A percentile compares a stretch with the other conserved stretches of the same genome.
Conservation (phyloP, 371 early-diverging fungal genomes). For the Rhizopus arrhizus region DNA sequence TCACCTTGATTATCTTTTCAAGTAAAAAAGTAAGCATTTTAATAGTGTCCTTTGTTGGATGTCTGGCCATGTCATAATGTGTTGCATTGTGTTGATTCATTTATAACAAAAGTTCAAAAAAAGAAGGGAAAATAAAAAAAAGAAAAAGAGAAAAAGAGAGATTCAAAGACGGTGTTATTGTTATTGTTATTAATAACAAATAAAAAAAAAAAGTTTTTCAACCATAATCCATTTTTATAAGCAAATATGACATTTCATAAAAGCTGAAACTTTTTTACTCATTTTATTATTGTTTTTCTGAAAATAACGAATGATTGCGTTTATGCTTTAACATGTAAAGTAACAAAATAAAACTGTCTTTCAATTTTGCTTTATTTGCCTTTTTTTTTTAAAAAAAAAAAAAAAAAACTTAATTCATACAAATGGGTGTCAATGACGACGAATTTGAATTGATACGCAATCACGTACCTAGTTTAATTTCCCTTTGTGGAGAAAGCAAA, state of each 20-base stretch:
- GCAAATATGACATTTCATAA: too few relatives aligned
- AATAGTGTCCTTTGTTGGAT: conserved; percentile 68
- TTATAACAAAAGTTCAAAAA: not conserved
- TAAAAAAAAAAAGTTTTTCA: too few relatives aligned
- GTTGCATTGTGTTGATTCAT: not conserved
- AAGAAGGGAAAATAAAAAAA: not conserved
- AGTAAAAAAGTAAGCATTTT: conserved; percentile 64
- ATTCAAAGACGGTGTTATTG: not conserved
- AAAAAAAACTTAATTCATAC: too few relatives aligned
- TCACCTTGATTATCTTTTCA: conserved; percentile 58
- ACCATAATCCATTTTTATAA: too few relatives aligned
- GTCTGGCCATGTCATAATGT: conserved; percentile 55
- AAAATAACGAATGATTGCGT: too few relatives aligned
- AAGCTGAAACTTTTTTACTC: too few relatives aligned
- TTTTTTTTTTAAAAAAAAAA: not conserved
- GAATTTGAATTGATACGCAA: not conserved
- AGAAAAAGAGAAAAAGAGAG: not conserved
- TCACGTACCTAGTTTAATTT: conserved; percentile 4
- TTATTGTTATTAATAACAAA: too few relatives aligned
- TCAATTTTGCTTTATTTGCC: not conserved
- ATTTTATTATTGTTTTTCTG: too few relatives aligned
- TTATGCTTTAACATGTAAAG: too few relatives aligned
- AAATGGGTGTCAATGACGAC: not conserved
- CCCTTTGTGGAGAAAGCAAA: conserved; percentile 38
- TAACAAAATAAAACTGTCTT: too few relatives aligned